Percentiles rank a stretch among this genome's conserved stretches.
Evolutionary conservation across 2,329 filamentous ascomycete species (phyloP).

Genomic region (Sporothrix brunneoviolacea): DNA sequence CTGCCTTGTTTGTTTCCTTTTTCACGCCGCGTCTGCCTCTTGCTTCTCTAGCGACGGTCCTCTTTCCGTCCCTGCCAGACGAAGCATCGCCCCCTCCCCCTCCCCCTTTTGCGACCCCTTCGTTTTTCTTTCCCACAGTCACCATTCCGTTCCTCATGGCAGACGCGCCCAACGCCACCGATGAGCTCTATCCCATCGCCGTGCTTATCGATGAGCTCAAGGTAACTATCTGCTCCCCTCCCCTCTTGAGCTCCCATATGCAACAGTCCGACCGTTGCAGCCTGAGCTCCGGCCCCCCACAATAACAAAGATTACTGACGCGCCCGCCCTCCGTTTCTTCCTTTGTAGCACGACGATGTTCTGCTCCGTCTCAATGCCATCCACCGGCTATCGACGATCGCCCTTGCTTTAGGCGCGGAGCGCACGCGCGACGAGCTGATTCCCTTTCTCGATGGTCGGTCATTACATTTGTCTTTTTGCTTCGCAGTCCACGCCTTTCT

Average conservation of each 20-base stretch:
- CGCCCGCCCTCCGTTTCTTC: not conserved
- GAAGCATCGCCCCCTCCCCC: not conserved
- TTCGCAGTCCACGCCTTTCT: not conserved
- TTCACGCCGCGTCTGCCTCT: not conserved
- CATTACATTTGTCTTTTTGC: conserved; percentile 15
- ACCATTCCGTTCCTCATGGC: conserved; percentile 56
- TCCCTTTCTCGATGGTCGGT: conserved; percentile 94
- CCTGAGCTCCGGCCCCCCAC: not conserved
- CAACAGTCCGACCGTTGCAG: too few relatives aligned
- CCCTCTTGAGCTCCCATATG: not conserved
- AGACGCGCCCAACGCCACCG: conserved; percentile 81
- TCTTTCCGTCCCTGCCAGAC: too few relatives aligned
- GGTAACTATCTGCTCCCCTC: conserved; percentile 47
- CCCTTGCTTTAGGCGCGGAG: conserved; percentile 89
- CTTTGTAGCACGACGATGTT: conserved; percentile 86
- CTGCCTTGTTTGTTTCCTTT: not conserved
- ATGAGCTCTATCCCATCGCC: conserved; percentile 99
- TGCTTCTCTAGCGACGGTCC: too few relatives aligned
- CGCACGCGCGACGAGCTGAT: conserved; percentile 97
- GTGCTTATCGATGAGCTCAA: conserved; percentile 99
- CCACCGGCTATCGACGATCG: conserved; percentile 95
- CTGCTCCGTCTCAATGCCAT: conserved; percentile 97
- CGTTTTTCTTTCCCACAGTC: not conserved
- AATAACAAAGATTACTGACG: conserved; percentile 10
- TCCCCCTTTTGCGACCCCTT: conserved; percentile 11